Base-by-base conservation (phyloP, 2,329 filamentous ascomycete species). In the Cladophialophora bantiana region DNA sequence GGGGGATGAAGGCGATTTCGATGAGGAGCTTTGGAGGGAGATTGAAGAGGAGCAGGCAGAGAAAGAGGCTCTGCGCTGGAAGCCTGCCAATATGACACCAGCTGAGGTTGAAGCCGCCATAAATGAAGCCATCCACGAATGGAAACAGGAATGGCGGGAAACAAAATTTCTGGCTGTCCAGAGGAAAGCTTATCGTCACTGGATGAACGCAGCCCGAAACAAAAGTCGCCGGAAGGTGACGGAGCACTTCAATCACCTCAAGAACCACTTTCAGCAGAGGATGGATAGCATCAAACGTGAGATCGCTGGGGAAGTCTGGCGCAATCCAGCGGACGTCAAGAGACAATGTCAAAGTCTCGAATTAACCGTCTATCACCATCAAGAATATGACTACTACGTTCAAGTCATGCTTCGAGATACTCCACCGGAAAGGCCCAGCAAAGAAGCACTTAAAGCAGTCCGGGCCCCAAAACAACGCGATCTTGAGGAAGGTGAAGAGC, bases 331-430 rank as follows among this genome's bases (percentile, higher is more conserved):
- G 0, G 82, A 88, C 13, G 74, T 95, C 13, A 78, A 81, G 32
- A 79, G 77, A 5, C 85, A 88, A 72, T 88, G 88, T 57, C 77
- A 79, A 10, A 84, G 79, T 40, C 79, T 96, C 62, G 88, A 94
- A 66, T 79, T 82, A 4, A 92, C 84, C 3, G 78, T 97, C 0
- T 84, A 86, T 40, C 84, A 90, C 62, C 84, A 85, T 57, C 75
- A 82, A 69, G 72, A 73, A 32, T 72, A 74, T 31, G 74, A 75
- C 34, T 87, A 83, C 82, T 80, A 80, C 57, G 75, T 82, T 38
- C 73, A 74, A 9, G 74, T 83, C 1, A 77, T 85, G 68, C 59
- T 70, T 72, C 42, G 74, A 74, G 12, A 73, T 67, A 54, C 77
- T 74, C 55, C 78, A 76, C 7, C 74, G 70, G 12, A 77, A 72